These are phyloP conservation scores for Arachnomyces sp. DNA, from an alignment of 2,329 filamentous ascomycete genomes.

Conservation along the genomic window DNA sequence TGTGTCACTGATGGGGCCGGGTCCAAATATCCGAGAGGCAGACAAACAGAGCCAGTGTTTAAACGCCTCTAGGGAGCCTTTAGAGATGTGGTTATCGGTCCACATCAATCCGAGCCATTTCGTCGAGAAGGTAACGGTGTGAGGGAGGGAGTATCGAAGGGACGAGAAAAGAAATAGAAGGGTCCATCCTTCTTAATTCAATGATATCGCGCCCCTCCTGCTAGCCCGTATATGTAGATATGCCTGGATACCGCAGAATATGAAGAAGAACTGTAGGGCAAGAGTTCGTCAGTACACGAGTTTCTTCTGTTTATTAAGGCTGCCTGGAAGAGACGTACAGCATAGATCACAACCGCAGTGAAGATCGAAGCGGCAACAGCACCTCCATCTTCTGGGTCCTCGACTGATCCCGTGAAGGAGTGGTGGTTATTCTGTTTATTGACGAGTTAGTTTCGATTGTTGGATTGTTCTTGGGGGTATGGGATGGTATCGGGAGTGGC, in stretches of 20 bases:
- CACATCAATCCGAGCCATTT: no score
- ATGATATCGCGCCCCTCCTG: conserved; percentile 72
- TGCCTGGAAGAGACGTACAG: conserved; percentile 50
- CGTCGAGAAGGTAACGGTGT: no score
- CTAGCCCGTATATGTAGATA: conserved; percentile 76
- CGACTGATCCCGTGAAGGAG: conserved; percentile 67
- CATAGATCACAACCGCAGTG: conserved; percentile 78
- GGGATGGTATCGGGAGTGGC: conserved; percentile 18
- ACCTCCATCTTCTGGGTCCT: conserved; percentile 61
- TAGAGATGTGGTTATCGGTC: no score
- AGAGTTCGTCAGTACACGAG: not conserved
- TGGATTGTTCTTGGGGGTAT: not conserved
- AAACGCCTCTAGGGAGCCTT: no score
- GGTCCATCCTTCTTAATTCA: conserved; percentile 40
- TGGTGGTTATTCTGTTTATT: conserved; percentile 57
- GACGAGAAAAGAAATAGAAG: no score
- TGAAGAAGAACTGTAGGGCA: conserved; percentile 62
- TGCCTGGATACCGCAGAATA: conserved; percentile 87
- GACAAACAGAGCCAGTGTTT: no score
- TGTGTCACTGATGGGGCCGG: no score
- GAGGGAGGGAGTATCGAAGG: no score
- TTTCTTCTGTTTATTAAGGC: not conserved
- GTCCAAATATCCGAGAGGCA: no score
- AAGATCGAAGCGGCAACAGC: conserved; percentile 81
- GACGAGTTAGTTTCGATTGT: not conserved